These are phyloP conservation scores for Hygrophorus pudorinus DNA, from an alignment of 768 basidiomycete species.

Conservation along the genomic window DNA sequence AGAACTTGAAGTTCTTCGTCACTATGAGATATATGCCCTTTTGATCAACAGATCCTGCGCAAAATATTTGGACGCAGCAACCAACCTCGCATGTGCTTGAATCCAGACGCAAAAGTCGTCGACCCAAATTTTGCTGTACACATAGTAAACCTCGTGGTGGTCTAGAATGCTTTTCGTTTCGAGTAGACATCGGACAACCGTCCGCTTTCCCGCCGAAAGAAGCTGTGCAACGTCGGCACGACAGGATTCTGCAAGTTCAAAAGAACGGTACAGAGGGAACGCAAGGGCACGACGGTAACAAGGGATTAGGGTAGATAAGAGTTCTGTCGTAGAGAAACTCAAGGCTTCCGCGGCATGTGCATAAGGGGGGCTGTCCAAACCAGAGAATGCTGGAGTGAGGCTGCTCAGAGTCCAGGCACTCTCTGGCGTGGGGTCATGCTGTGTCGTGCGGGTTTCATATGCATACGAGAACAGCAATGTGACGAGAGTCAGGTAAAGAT, in stretches of 20 bases:
- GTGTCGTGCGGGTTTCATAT: conserved; percentile 73
- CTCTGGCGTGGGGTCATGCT: conserved; percentile 74
- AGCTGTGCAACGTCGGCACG: conserved; percentile 49
- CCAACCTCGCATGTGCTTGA: conserved; percentile 60
- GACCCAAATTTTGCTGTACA: conserved; percentile 83
- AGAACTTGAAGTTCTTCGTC: conserved; percentile 45
- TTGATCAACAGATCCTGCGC: not conserved
- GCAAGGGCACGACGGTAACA: conserved; percentile 69
- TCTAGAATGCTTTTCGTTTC: conserved; percentile 68
- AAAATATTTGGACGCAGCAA: conserved; percentile 1
- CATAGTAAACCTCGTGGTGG: conserved; percentile 77
- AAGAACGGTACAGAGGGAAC: conserved; percentile 77
- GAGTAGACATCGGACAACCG: conserved; percentile 54
- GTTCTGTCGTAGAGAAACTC: conserved; percentile 32
- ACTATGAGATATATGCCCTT: conserved; percentile 24
- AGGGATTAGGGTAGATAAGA: conserved; percentile 41
- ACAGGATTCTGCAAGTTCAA: conserved; percentile 61
- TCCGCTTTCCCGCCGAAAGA: conserved; percentile 51
- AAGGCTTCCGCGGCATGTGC: conserved; percentile 10
- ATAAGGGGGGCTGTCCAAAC: conserved; percentile 65
- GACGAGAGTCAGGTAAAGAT: conserved; percentile 59
- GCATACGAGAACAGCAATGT: conserved; percentile 71
- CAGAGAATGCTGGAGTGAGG: conserved; percentile 71
- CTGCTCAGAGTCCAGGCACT: conserved; percentile 80
- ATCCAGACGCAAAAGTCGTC: conserved; percentile 82